Percentiles rank a stretch among this genome's conserved stretches.
Evolutionary conservation across 768 basidiomycete genomes (phyloP).

Genomic region (Hypholoma fasciculare): DNA sequence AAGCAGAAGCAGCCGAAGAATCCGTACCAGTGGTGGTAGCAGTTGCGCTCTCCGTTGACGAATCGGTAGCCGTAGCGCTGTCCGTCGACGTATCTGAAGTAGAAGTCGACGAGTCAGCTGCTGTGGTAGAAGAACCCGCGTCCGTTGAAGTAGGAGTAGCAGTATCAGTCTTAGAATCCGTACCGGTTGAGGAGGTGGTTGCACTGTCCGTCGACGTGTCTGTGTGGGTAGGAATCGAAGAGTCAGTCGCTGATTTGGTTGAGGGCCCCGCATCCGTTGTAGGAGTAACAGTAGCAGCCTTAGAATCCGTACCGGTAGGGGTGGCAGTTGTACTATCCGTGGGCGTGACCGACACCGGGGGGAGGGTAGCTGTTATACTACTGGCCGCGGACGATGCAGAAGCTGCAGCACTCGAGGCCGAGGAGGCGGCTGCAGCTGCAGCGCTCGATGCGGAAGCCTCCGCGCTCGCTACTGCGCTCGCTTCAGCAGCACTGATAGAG

Average conservation of each 20-base stretch:
- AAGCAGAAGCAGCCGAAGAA: slow-evolving; percentile 1
- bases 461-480: too few relatives aligned
- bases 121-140: neutral
- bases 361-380: neutral
- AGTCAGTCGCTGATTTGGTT: neutral
- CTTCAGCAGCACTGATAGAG: too few relatives aligned
- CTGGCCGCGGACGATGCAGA: neutral
- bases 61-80: neutral
- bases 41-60: neutral
- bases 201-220: neutral
- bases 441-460: too few relatives aligned
- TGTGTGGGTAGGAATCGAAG: neutral
- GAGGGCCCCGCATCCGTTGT: neutral
- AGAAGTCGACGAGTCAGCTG: neutral
- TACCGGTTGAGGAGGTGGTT: neutral
- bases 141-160: neutral
- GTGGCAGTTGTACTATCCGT: neutral
- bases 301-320: neutral
- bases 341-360: neutral
- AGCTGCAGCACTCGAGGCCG: neutral
- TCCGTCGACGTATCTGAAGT: neutral
- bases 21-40: neutral
- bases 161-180: neutral
- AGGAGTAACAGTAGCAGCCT: neutral
- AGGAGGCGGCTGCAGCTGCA: neutral